Base-by-base conservation (phyloP, 2,329 filamentous ascomycete species). In the Gremmenia infestans region DNA sequence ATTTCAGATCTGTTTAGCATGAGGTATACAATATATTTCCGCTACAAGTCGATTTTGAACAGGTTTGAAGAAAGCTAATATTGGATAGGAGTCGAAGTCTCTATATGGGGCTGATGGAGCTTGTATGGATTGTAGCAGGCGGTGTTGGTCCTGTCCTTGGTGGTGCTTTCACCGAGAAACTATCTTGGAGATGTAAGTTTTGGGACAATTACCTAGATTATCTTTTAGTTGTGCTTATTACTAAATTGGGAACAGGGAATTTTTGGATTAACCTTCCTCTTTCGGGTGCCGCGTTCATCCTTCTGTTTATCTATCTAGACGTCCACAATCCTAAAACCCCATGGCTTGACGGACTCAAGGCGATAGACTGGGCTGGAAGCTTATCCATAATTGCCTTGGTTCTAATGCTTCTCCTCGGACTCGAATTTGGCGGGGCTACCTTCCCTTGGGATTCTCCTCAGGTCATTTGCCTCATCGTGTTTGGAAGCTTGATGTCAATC, bases 391-490 rank as follows among this genome's bases (percentile, higher is more conserved):
- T 92, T 25, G 87, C 85, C 43, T 87, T 86, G 22, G 91, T 88
- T 0, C 76, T 95, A 28, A 91, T 94, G 87, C 78, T 95, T 63
- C 81, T 96, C 2, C 82, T 96, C 40, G 91, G 90, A 1, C 81
- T 96, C 7, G 86, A 94, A 64, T 89, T 92, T 60, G 91, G 90
- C 52, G 91, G 89, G 51, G 80, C 89, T 50, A 76, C 78, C 32
- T 82, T 81, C 60, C 85, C 32, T 11, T 96, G 91, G 91, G 72
- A 74, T 52, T 92, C 88, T 0, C 78, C 87, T 1, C 85, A 82
- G 1, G 87, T 92, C 35, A 79, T 96, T 64, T 91, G 88, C 65
- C 78, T 96, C 28, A 78, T 95, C 60, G 74, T 93, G 49, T 91
- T 93, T 63, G 90, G 90, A 23, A 67, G 81, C 35, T 57, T 87